phyloP scores from a whole-genome alignment of 2,329 filamentous ascomycete genomes.

The Pochonia chlamydosporia region DNA sequence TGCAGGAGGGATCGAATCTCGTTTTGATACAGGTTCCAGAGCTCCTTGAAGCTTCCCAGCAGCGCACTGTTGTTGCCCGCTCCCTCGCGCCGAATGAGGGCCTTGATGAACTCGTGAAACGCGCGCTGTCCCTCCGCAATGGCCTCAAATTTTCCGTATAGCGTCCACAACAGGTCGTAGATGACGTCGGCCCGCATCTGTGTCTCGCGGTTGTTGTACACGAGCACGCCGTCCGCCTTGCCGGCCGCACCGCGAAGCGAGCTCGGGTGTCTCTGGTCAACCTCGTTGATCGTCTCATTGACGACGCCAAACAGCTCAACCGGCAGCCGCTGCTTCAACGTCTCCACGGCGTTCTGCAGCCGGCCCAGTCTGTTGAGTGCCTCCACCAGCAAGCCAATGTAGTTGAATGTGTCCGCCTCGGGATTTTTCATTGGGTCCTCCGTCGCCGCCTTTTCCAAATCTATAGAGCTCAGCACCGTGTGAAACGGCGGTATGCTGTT shows the following conservation, averaged over 20 bases:
- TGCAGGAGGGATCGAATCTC: constrained; percentile 92
- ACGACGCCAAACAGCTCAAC: constrained; percentile 92
- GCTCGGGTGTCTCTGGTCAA: constrained; percentile 88
- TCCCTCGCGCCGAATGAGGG: constrained; percentile 78
- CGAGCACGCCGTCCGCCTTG: constrained; percentile 51
- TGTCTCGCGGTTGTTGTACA: constrained; percentile 64
- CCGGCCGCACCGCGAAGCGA: constrained; percentile 55
- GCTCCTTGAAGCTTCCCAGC: constrained; percentile 84
- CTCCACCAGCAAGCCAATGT: constrained; percentile 82
- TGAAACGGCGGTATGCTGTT: constrained; percentile 49
- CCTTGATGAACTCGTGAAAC: constrained; percentile 85
- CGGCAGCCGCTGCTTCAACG: constrained; percentile 85
- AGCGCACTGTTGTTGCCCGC: constrained; percentile 58
- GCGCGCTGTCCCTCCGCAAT: constrained; percentile 94
- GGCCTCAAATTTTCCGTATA: constrained; percentile 95
- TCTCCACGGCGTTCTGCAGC: constrained; percentile 80
- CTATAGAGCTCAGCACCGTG: constrained; percentile 52
- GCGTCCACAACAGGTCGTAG: constrained; percentile 82
- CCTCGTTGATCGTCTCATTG: constrained; percentile 89
- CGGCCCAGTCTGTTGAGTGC: constrained; percentile 83
- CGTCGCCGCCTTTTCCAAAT: constrained; percentile 55
- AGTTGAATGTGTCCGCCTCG: constrained; percentile 91
- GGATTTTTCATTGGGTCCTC: constrained; percentile 93
- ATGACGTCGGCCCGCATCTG: constrained; percentile 79
- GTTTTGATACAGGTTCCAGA: constrained; percentile 97